phyloP scores from a whole-genome alignment of 139 green algal species.

The Pycnococcus provasolii region DNA sequence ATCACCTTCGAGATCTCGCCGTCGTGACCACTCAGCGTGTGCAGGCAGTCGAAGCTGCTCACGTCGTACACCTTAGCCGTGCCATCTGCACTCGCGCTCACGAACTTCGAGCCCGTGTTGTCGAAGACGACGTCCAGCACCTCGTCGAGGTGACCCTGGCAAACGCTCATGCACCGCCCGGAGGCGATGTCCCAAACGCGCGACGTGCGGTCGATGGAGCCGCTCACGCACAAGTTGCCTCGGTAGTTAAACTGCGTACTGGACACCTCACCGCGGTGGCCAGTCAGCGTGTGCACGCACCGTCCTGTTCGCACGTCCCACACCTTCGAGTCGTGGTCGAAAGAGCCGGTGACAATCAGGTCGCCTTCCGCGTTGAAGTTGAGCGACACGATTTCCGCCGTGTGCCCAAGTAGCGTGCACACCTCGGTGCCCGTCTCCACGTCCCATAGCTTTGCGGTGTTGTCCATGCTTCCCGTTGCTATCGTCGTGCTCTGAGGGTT shows the following conservation, averaged over 20 bases:
- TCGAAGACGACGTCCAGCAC: slow-evolving; percentile 63
- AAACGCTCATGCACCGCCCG: slow-evolving; percentile 44
- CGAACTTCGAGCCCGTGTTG: slow-evolving; percentile 42
- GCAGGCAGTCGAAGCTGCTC: slow-evolving; percentile 38
- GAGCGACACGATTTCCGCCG: slow-evolving; percentile 58
- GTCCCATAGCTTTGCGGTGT: slow-evolving; percentile 66
- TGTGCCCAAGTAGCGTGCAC: slow-evolving; percentile 43
- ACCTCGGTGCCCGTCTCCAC: slow-evolving; percentile 51
- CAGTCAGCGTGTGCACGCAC: slow-evolving; percentile 52
- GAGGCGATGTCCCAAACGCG: slow-evolving; percentile 53
- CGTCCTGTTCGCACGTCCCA: slow-evolving; percentile 57
- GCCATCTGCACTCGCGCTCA: slow-evolving; percentile 51
- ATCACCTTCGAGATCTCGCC: slow-evolving; percentile 57
- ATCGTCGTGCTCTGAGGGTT: slow-evolving; percentile 55
- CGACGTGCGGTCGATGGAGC: slow-evolving; percentile 50
- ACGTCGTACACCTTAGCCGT: slow-evolving; percentile 50
- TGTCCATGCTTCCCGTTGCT: slow-evolving; percentile 63
- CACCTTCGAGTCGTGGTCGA: slow-evolving; percentile 55
- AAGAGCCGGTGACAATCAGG: slow-evolving; percentile 52
- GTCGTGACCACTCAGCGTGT: slow-evolving; percentile 48
- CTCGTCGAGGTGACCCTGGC: slow-evolving; percentile 59
- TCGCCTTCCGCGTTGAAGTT: slow-evolving; percentile 50
- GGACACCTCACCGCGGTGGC: slow-evolving; percentile 47
- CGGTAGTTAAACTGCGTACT: slow-evolving; percentile 50
- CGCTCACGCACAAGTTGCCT: slow-evolving; percentile 41